phyloP scores from a whole-genome alignment of 169 alveolate genomes.

The Babesia ovis region DNA sequence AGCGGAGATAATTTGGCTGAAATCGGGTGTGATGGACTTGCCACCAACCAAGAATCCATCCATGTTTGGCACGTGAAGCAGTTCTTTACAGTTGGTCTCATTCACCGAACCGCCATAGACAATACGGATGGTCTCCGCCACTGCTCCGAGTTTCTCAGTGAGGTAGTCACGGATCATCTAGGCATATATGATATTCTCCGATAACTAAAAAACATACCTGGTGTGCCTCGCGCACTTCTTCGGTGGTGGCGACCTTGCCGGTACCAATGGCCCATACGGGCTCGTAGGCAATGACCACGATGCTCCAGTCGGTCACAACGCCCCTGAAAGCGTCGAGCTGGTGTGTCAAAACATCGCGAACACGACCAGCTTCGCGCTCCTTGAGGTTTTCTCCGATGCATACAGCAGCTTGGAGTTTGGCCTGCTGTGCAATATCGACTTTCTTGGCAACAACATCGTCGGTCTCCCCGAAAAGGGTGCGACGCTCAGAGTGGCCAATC shows the following conservation, averaged over 20 bases:
- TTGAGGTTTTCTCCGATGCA: constrained; percentile 96
- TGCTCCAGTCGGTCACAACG: constrained; percentile 85
- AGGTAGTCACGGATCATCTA: constrained; percentile 83
- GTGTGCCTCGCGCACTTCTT: constrained; percentile 96
- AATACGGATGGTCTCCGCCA: constrained; percentile 88
- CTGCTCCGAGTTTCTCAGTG: constrained; percentile 80
- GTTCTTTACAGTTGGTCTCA: constrained; percentile 91
- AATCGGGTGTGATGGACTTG: constrained; percentile 95
- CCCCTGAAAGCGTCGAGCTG: constrained; percentile 86
- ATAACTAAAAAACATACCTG: constrained; percentile 63
- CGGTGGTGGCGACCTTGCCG: constrained; percentile 96
- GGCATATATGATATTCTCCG: neutral
- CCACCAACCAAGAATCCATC: constrained; percentile 99
- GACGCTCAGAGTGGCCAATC: constrained; percentile 98
- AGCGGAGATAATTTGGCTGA: constrained; percentile 88
- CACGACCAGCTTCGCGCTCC: constrained; percentile 92
- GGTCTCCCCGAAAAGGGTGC: constrained; percentile 92
- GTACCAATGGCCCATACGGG: constrained; percentile 99
- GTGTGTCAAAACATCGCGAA: constrained; percentile 88
- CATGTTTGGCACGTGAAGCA: constrained; percentile 89
- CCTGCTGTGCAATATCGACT: constrained; percentile 83
- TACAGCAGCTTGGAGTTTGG: constrained; percentile 87
- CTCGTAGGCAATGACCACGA: constrained; percentile 97
- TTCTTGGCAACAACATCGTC: constrained; percentile 93
- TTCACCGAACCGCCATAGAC: constrained; percentile 99